Base-by-base conservation (phyloP, 2,329 filamentous ascomycete genomes). In the Teratosphaeria nubilosa region DNA sequence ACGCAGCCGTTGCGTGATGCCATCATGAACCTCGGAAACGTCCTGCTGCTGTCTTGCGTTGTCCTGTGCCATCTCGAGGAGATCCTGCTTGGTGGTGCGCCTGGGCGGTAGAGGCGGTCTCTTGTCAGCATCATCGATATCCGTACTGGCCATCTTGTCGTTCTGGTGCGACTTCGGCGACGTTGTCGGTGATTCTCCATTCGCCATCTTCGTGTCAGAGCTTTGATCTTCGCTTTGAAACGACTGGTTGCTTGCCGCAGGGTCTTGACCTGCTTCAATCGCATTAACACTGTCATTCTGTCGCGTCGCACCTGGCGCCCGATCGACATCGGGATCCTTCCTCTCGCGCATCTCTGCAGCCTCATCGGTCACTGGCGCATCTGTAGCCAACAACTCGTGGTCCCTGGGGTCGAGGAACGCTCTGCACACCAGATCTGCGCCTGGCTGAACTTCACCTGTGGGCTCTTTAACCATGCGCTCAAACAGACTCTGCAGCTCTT, bases 11-110 rank as follows among this genome's bases (percentile, higher is more conserved):
- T 92, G 91, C 59, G 96, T 83, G 27, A 96, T 88, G 67, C 92
- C 94, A 59, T 90, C 90, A 76, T 96, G 91, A 52, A 96, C 92
- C 73, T 99, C 94, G 13, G 91, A 91, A 4, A 96, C 92, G 73
- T 99, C 94, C 74, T 99, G 91, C 69, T 99, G 94, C 54, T 68
- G 54, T 55, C 60, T 69, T 34, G 90, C 81, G 20, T 81, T 81
- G 50, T 81, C 77, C 64, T 84, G 78, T 5, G 83, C 77, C 57
- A 80, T 76, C 37, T 79, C 77, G 24, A 80, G 66, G 2, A 65
- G 65, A 54, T 66, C 58, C 45, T 69, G 61, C 56, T 65, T 62
- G 34, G 66, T 65, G 58, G 65, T 58, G 45, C 66, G 60, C 45
- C 68, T 50, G 16, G 72, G 66, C 60, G 79, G 75, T 53, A 82